Base-by-base conservation (phyloP, 768 basidiomycete species). In the Mycena rosella region DNA sequence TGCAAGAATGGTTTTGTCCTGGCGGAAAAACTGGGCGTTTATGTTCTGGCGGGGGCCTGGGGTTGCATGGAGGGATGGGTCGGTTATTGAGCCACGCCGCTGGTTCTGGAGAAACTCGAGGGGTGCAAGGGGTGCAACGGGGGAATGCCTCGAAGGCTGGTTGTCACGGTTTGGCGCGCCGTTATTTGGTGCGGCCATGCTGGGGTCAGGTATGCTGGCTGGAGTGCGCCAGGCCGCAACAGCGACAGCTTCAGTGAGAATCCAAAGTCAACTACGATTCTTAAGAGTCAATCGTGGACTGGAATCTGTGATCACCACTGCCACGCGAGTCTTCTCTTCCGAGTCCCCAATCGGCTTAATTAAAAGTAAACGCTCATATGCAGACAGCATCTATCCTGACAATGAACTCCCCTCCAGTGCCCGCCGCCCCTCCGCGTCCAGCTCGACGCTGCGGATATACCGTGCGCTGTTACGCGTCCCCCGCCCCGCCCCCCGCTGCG, bases 61-160 rank as follows among this genome's bases (percentile, higher is more conserved):
- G 68, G 74, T 78, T 29, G 87, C 89, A 79, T 93, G 91, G 55
- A 94, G 84, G 45, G 90, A 89, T 4, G 93, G 93, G 82, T 95
- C 94, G 10, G 93, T 93, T 75, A 93, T 91, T 2, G 94, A 94
- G 65, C 92, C 92, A 64, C 92, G 82, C n/a, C 93, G 87, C 75
- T 94, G 93, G 60, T 86, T 92, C 77, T 93, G 92, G 27, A 94
- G 85, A 76, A 86, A 89, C 76, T 93, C 90, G 73, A 94, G 88
- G 11, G 93, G 92, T 3, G 91, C 89, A 32, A 95, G 86, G 60
- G 91, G 86, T 5, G 87, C 82, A 52, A 86, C 81, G 20, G 89
- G 86, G 36, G 87, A 86, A 71, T 83, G 86, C 71, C 85, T 80
- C 62, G 65, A 74, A 64, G 57, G 79, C 77, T 54, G 51, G 64